Evolutionary conservation across 805 yeast species (phyloP).

Genomic region (Saccharomycopsis fermentans): DNA sequence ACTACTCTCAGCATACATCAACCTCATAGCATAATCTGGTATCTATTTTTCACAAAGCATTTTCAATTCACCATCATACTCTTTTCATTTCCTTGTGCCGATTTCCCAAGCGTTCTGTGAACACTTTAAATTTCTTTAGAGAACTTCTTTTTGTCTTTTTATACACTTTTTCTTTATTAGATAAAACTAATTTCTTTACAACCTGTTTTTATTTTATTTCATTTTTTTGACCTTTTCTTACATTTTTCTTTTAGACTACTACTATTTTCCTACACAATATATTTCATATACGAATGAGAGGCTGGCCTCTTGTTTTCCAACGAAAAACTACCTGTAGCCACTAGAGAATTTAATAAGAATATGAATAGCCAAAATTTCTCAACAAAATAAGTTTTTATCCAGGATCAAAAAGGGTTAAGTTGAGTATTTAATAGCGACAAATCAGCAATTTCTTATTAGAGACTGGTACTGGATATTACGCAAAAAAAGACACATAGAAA

Average conservation of each 20-base stretch:
- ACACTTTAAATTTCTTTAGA: too few species aligned
- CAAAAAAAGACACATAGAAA: not conserved
- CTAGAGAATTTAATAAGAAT: too few species aligned
- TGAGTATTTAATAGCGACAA: not conserved
- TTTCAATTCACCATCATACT: not conserved
- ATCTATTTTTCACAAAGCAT: not conserved
- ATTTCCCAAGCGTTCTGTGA: too few species aligned
- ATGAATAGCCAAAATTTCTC: too few species aligned
- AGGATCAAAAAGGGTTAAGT: too few species aligned
- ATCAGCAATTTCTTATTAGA: not conserved
- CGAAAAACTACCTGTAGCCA: not conserved
- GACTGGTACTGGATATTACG: not conserved
- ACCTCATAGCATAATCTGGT: not conserved
- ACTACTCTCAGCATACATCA: too few species aligned
- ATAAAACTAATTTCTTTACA: not conserved
- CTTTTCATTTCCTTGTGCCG: not conserved
- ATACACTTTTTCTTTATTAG: not conserved
- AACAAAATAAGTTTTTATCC: too few species aligned
- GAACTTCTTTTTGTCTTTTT: too few species aligned
- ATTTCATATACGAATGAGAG: not conserved
- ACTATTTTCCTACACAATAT: not conserved
- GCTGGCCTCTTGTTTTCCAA: not conserved
- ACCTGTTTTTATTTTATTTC: too few species aligned
- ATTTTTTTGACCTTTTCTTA: too few species aligned
- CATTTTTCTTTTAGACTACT: too few species aligned